These are phyloP conservation scores for Camellia sinensis DNA, from an alignment of 148 eudicot genomes.

Conservation along the genomic window DNA sequence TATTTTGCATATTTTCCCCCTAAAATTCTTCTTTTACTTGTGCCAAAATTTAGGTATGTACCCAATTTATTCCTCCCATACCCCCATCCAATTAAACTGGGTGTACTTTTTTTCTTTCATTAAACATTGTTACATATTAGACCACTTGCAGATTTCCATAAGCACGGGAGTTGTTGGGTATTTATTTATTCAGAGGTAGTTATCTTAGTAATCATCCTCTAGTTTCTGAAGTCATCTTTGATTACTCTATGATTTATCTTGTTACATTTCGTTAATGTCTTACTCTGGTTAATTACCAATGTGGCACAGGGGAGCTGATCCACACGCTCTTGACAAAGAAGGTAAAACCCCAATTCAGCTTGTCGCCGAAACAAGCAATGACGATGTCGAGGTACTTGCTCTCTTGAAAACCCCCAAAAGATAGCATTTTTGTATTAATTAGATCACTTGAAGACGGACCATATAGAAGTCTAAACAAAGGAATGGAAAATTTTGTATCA, in stretches of 20 bases:
- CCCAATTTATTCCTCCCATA: too few species aligned
- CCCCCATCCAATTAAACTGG: too few species aligned
- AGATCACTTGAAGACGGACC: not conserved
- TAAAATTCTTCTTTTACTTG: too few species aligned
- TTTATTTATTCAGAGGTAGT: too few species aligned
- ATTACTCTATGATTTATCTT: not conserved
- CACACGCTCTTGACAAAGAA: conserved; percentile 49
- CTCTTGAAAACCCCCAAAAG: conserved; percentile 55
- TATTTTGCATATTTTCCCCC: too few species aligned
- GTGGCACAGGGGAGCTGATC: conserved; percentile 68
- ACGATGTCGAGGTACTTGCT: conserved; percentile 66
- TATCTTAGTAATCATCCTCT: too few species aligned
- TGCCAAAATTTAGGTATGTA: too few species aligned
- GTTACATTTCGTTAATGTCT: not conserved
- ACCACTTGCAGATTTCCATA: too few species aligned
- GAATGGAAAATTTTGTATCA: not conserved
- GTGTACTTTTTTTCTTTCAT: too few species aligned
- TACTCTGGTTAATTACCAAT: not conserved
- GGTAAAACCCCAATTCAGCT: conserved; percentile 71
- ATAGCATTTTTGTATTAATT: conserved; percentile 23
- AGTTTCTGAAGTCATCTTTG: not conserved
- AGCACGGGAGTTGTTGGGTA: too few species aligned
- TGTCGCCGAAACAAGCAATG: conserved; percentile 34
- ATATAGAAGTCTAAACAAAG: not conserved
- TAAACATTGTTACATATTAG: too few species aligned